Conservation (phyloP, 306 rosid genomes). For the Malus sieversii region DNA sequence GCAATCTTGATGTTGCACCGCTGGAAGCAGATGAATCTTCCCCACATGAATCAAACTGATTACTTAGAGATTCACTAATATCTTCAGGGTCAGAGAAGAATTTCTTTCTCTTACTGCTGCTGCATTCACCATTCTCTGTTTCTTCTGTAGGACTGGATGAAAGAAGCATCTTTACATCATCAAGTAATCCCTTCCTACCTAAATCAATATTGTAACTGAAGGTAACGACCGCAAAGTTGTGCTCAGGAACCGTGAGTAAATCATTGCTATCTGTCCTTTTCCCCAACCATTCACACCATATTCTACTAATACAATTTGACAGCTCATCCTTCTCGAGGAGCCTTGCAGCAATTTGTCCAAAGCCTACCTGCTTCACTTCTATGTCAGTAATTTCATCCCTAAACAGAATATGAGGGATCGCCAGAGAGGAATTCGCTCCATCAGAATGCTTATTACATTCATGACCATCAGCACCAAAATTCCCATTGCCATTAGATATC, state of each 20-base stretch:
- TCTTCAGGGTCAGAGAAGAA: conserved; percentile 54
- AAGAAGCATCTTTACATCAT: conserved; percentile 43
- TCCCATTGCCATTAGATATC: conserved; percentile 1
- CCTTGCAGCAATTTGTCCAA: conserved; percentile 69
- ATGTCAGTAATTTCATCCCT: conserved; percentile 50
- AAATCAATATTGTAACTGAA: conserved; percentile 58
- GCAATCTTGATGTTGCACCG: conserved; percentile 29
- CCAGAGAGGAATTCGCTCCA: conserved; percentile 15
- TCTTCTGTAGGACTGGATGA: conserved; percentile 37
- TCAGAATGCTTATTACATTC: conserved; percentile 9
- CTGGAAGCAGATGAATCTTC: conserved; percentile 55
- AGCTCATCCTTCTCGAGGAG: conserved; percentile 41
- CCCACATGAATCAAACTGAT: conserved; percentile 53
- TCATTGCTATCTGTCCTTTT: conserved; percentile 23
- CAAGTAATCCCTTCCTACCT: conserved; percentile 53
- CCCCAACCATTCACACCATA: conserved; percentile 98
- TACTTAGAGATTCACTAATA: conserved; percentile 36
- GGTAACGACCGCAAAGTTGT: conserved; percentile 53
- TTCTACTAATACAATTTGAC: conserved; percentile 42
- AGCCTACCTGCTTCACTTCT: conserved; percentile 46
- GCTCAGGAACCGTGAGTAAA: conserved; percentile 36
- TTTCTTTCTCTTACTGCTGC: conserved; percentile 45
- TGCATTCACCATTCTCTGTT: conserved; percentile 24
- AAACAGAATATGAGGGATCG: conserved; percentile 54
- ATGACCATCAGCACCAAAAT: conserved; percentile 14